Percentiles rank a stretch among this genome's conserved stretches.
phyloP scores from a whole-genome alignment of 768 basidiomycete genomes.

The Tulasnella sp. region DNA sequence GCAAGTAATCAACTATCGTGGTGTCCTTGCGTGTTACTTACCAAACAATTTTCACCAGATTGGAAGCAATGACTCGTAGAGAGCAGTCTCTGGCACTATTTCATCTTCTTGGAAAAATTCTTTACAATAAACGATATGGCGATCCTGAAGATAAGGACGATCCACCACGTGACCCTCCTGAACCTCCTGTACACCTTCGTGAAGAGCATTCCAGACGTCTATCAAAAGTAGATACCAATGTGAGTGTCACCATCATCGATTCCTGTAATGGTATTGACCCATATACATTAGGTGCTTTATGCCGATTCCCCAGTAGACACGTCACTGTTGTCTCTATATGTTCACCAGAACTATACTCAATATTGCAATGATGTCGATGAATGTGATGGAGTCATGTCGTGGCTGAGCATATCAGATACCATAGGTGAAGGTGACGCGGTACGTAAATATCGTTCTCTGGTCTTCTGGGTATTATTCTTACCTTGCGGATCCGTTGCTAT shows the following conservation, averaged over 20 bases:
- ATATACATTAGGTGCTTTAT: slow-evolving; percentile 46
- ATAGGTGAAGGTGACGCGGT: slow-evolving; percentile 27
- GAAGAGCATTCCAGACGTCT: slow-evolving; percentile 33
- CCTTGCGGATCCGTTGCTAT: neutral
- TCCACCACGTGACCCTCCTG: slow-evolving; percentile 26
- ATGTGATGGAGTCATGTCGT: slow-evolving; percentile 53
- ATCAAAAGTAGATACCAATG: slow-evolving; percentile 24
- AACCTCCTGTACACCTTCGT: slow-evolving; percentile 31
- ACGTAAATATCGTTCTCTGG: slow-evolving; percentile 32
- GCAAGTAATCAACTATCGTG: slow-evolving; percentile 20
- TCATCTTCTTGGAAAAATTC: slow-evolving; percentile 81
- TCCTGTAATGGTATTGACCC: neutral
- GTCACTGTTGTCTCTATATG: slow-evolving; percentile 73
- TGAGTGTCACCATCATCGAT: slow-evolving; percentile 15
- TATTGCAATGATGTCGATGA: slow-evolving; percentile 73
- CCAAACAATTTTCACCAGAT: slow-evolving; percentile 21
- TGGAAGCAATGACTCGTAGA: slow-evolving; percentile 66
- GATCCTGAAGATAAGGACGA: slow-evolving; percentile 38
- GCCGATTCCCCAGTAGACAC: slow-evolving; percentile 85
- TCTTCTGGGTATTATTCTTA: neutral
- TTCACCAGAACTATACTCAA: slow-evolving; percentile 87
- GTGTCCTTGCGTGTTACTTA: neutral
- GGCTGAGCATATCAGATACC: slow-evolving; percentile 64
- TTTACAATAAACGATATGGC: slow-evolving; percentile 84
- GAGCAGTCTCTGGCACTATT: slow-evolving; percentile 84